phyloP scores from a whole-genome alignment of 768 basidiomycete genomes.

The Rubroboletus satanas region DNA sequence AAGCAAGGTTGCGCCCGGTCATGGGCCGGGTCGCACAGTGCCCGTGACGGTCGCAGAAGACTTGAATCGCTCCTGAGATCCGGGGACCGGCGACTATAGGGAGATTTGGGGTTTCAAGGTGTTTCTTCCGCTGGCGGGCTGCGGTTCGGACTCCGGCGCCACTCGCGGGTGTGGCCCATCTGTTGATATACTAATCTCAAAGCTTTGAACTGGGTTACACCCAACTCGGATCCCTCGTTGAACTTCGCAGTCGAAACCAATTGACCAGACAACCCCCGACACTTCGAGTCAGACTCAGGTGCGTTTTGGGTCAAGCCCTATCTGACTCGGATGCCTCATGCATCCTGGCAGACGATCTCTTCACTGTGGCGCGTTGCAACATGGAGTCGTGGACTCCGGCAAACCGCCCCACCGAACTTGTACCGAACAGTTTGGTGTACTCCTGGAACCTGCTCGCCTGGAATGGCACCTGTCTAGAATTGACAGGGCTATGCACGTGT shows the following conservation, averaged over 20 bases:
- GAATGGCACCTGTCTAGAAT: conserved; percentile 6
- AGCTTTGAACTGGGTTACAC: neutral
- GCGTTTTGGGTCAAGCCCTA: neutral
- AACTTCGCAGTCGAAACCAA: neutral
- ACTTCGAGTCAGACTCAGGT: neutral
- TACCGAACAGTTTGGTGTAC: neutral
- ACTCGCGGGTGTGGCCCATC: too few species aligned
- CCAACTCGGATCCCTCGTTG: neutral
- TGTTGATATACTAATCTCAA: neutral
- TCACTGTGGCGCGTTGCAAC: conserved; percentile 3
- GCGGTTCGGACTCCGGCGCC: neutral
- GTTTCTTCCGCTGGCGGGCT: neutral
- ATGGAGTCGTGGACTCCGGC: neutral
- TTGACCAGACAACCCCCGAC: neutral
- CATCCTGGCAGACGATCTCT: neutral
- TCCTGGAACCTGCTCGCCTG: conserved; percentile 3
- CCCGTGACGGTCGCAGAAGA: neutral
- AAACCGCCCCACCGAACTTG: neutral
- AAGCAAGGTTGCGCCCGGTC: conserved; percentile 6
- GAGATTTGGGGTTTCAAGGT: neutral
- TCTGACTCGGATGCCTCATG: neutral
- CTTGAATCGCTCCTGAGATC: neutral
- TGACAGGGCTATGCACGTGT: conserved; percentile 13
- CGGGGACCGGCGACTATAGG: conserved; percentile 17
- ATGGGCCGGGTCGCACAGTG: neutral